A percentile compares a stretch with the other conserved stretches of the same genome.
Evolutionary conservation across 2,329 filamentous ascomycete genomes (phyloP).

Genomic region (Pestalotiopsis fici): DNA sequence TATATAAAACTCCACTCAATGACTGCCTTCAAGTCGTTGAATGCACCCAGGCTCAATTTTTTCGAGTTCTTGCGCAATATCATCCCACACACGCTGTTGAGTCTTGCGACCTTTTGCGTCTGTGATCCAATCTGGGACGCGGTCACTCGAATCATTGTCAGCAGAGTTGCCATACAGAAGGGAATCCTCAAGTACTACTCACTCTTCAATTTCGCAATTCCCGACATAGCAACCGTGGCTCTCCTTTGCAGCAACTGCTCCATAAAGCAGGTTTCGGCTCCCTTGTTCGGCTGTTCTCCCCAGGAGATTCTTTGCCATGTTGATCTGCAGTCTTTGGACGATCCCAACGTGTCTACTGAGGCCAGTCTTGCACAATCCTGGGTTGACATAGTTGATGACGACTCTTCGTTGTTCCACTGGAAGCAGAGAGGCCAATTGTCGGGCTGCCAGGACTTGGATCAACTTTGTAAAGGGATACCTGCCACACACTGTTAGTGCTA

Average conservation of each 20-base stretch:
- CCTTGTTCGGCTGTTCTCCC: constrained; percentile 38
- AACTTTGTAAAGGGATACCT: constrained; percentile 36
- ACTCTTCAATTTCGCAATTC: constrained; percentile 26
- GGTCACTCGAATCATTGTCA: neutral
- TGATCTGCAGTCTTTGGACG: constrained; percentile 22
- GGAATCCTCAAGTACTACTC: constrained; percentile 25
- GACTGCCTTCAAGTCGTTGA: neutral
- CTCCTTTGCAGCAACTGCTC: constrained; percentile 34
- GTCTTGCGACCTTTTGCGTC: constrained; percentile 36
- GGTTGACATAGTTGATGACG: constrained; percentile 40
- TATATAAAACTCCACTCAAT: neutral
- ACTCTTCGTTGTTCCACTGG: constrained; percentile 29
- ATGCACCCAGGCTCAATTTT: constrained; percentile 35
- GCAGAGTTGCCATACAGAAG: neutral
- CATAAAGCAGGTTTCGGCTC: constrained; percentile 36
- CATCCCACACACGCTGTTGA: constrained; percentile 38
- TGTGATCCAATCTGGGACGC: neutral
- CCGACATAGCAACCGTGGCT: constrained; percentile 41
- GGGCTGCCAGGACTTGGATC: constrained; percentile 27
- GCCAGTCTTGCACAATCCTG: constrained; percentile 40
- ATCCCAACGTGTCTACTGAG: constrained; percentile 33
- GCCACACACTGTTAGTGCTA: neutral
- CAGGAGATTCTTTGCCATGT: constrained; percentile 18
- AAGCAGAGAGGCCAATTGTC: constrained; percentile 31
- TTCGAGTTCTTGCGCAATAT: constrained; percentile 43